Base-by-base conservation (phyloP, 2,329 filamentous ascomycete genomes). In the Epichloe baconii region DNA sequence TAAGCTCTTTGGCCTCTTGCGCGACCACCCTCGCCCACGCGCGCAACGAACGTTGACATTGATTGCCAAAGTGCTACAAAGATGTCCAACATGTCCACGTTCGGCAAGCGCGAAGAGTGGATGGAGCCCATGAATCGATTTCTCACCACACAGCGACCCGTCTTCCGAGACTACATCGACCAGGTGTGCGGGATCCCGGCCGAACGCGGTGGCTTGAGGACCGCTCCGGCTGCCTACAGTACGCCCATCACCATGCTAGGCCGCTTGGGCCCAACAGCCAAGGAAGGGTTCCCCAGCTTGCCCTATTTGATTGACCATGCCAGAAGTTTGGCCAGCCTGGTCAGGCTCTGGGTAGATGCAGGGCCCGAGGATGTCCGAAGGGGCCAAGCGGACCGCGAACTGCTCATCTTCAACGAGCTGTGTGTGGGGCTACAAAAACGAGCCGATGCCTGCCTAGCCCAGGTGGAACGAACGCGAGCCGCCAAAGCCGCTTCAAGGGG, bases 51-150 rank as follows among this genome's bases (percentile, higher is more conserved):
- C 90, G 0, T 76, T 96, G 49, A 96, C 91, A 0, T 76, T 97
- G 47, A 90, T 97, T 53, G 88, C 91, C 23, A 97, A 97, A 67
- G 88, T 86, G 1, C 72, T 97, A 8, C 90, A 96, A 68, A 88
- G 15, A 75, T 97, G 53, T 88, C 89, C 17, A 96, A 96, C 64
- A 77, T 96, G 68, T 87, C 88, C 2, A 88, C 82, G 0, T 96
- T 96, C 63, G 91, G 91, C 41, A 90, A 86, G 62, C 95, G 95
- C 64, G 91, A 97, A 66, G 82, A 85, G n/a, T 97, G 89, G 88
- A 96, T 97, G 90, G 90, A 95, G 68, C 89, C 89, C 0, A 97
- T 97, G 91, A 97, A 96, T 63, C 79, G 79, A 43, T 96, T 96
- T 60, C 71, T 97, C 38, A 77, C 75, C 8, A 74, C 80, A 1